Conservation (phyloP, 805 yeast species). For the Barnettozyma wickerhamii region DNA sequence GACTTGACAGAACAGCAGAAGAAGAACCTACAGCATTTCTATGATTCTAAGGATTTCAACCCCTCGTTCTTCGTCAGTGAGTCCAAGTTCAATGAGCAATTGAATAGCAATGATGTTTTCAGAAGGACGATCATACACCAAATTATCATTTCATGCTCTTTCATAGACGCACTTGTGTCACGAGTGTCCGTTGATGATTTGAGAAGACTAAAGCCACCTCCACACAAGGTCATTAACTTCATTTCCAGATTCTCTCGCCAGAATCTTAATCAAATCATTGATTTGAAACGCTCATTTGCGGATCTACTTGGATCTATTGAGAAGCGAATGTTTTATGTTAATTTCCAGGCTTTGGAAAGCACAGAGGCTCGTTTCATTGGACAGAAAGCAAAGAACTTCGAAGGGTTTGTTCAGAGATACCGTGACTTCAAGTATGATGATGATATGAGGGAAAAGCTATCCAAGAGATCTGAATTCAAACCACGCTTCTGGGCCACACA, state of each 20-base stretch:
- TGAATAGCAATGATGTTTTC: slow-evolving; percentile 13
- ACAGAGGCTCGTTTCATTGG: slow-evolving; percentile 8
- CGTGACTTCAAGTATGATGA: slow-evolving; percentile 4
- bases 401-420: slow-evolving; percentile 3
- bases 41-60: slow-evolving; percentile 13
- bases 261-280: no score
- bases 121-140: slow-evolving; percentile 14
- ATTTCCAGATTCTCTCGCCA: no score
- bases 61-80: slow-evolving; percentile 16
- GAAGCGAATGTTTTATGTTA: slow-evolving; percentile 1
- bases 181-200: no score
- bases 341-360: background rate
- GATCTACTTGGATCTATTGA: slow-evolving; percentile 2
- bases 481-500: slow-evolving; percentile 20
- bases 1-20: slow-evolving; percentile 10
- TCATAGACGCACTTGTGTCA: slow-evolving; percentile 1
- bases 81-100: slow-evolving; percentile 14
- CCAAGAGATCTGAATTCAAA: slow-evolving; percentile 7
- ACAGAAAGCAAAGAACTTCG: slow-evolving; percentile 10
- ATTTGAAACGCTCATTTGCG: no score
- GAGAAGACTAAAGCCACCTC: no score
- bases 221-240: no score
- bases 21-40: slow-evolving; percentile 10
- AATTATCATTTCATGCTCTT: slow-evolving; percentile 2
- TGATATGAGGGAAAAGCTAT: background rate